Evolutionary conservation across 2,329 filamentous ascomycete genomes (phyloP), one percentile per base, ranked within the genome.

Genomic region (Zymoseptoria crescenta): DNA sequence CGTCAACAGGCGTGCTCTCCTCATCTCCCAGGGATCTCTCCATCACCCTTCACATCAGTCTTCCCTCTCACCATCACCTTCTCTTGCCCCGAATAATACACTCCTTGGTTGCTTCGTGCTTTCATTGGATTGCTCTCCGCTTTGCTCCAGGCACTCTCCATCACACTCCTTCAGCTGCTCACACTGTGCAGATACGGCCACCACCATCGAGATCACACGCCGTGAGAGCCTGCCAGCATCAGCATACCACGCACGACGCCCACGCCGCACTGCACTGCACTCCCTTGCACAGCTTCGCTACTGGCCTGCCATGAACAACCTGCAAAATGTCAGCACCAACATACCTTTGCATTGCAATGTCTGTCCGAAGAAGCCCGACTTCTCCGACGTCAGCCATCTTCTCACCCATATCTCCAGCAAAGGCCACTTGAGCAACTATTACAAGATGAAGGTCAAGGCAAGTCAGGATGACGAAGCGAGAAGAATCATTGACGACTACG

Each of bases 391-490:
- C 51, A 96, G 92, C 35, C 93, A 96, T 74, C 80, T 96, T 45
- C 83, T 97, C 70, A 97, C 93, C 10, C 93, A 97, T 71, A 84
- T 96, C 62, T 85, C 88, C 60, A 96, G 92, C 64, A 96, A 96
- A 72, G 88, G 88, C n/a, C 93, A 97, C 72, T 79, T 96, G 35
- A 86, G 91, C 60, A 83, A 90, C 71, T 86, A 89, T 68, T 95
- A 92, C 77, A 91, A 90, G 69, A 81, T 91, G 56, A 87, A 90
- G 68, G 83, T 96, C 65, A 84, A 83, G 59, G 83, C 87, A 57
- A 81, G 84, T 56, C 80, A 83, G 52, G 74, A 80, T n/a, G 55
- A 62, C 4, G 76, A 76, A n/a, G 85, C 87, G n/a, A 79, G 81
- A 24, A 73, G 81, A 9, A 73, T 82, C 30, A 78, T 96, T 51